Base-by-base conservation (phyloP, 2,329 filamentous ascomycete species). In the Aspergillus novoparasiticus region DNA sequence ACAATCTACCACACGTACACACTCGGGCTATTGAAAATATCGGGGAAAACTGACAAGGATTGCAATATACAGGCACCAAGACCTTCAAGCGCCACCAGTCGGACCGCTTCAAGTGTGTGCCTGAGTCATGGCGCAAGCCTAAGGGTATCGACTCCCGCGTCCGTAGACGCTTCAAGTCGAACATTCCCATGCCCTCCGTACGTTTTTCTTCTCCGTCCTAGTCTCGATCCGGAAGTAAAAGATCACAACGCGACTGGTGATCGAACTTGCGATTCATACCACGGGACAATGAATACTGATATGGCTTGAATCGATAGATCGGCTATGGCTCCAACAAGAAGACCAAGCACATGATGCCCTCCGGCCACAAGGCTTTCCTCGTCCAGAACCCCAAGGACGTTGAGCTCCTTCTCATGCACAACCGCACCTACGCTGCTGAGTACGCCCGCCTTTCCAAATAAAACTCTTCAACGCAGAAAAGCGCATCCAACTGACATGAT, bases 111-210 rank as follows among this genome's bases (percentile, higher is more conserved):
- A 97, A 90, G 86, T 90, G 95, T 81, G 90, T 98, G 75, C 90
- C 87, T 80, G 82, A 91, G 74, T 90, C 88, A 88, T 99, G 95
- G 95, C 91, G 95, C 86, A 99, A 98, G 89, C 95, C 95, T 75
- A 99, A 99, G 92, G 95, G 95, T 93, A 99, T 99, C 84, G 95
- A 99, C 86, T 96, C 94, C 87, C 87, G 92, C 79, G 94, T 99
- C 81, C 92, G 95, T 82, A 90, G 95, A 88, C 92, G 95, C 75
- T 99, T 99, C 89, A 93, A 92, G 85, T 93, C 95, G 80, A 92
- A 92, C 85, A 90, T 91, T 84, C 89, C 89, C 79, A 98, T 99
- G 94, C 95, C 95, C 85, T 96, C 93, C 87, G 94, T 97, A 94
- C 81, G 92, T 89, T 60, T 23, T 21, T 39, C 54, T 36, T 16